These are phyloP conservation scores for Neoscytalidium dimidiatum DNA, from an alignment of 2,329 filamentous ascomycete genomes.

Conservation along the genomic window DNA sequence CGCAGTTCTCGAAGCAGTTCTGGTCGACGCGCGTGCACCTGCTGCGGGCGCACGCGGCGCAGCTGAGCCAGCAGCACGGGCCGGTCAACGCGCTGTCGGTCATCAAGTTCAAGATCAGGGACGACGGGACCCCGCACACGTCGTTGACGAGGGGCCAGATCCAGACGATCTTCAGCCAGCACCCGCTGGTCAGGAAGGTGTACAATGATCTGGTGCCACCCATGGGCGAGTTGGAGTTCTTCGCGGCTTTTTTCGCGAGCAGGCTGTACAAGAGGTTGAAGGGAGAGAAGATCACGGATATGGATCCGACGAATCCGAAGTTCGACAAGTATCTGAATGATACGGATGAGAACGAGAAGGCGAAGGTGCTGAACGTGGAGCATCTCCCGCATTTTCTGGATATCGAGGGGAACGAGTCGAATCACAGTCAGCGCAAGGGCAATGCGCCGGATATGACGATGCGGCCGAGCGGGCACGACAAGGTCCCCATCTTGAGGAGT, in stretches of 20 bases:
- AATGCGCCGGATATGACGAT: constrained; percentile 91
- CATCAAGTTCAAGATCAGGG: constrained; percentile 77
- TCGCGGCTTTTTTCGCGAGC: constrained; percentile 92
- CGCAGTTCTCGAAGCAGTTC: constrained; percentile 87
- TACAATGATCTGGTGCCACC: constrained; percentile 89
- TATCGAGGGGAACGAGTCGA: constrained; percentile 90
- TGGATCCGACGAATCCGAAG: constrained; percentile 73
- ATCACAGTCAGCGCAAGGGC: constrained; percentile 82
- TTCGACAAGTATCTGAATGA: constrained; percentile 84
- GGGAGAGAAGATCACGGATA: constrained; percentile 80
- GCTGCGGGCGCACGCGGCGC: constrained; percentile 86
- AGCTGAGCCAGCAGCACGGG: constrained; percentile 81
- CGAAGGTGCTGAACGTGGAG: constrained; percentile 52
- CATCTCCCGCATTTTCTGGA: constrained; percentile 88
- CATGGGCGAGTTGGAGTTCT: constrained; percentile 69
- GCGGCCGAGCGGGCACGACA: constrained; percentile 71
- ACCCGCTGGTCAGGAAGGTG: constrained; percentile 84
- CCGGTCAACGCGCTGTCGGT: constrained; percentile 92
- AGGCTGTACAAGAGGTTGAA: constrained; percentile 87
- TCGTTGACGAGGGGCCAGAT: constrained; percentile 85
- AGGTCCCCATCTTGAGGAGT: constrained; percentile 84
- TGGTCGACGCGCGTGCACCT: constrained; percentile 89
- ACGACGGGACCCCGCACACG: constrained; percentile 61
- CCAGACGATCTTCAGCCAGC: constrained; percentile 87
- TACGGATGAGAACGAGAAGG: constrained; percentile 59